These are phyloP conservation scores for Syzygium syzygioides DNA, from an alignment of 441 rosid species.

Conservation along the genomic window DNA sequence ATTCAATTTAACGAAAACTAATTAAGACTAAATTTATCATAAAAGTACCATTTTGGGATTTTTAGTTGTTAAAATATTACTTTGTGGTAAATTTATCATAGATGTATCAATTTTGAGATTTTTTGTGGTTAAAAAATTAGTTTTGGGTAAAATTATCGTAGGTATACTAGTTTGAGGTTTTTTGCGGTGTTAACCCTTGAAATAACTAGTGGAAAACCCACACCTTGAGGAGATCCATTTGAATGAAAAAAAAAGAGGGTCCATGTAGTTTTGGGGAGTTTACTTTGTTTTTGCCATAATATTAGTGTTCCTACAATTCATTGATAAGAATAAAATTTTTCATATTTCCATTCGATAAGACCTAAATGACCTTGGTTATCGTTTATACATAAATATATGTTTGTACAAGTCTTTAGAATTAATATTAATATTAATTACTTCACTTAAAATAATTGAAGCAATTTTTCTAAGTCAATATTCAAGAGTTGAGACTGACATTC, in stretches of 20 bases:
- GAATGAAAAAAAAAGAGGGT: neutral
- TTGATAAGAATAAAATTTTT: neutral
- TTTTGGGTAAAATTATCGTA: too few relatives aligned
- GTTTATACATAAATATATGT: neutral
- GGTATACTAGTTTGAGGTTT: too few relatives aligned
- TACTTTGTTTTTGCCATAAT: neutral
- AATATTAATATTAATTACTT: neutral
- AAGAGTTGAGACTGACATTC: neutral
- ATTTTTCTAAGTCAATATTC: neutral
- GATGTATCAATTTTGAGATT: too few relatives aligned
- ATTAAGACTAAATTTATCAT: too few relatives aligned
- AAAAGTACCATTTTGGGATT: too few relatives aligned
- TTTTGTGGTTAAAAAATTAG: too few relatives aligned
- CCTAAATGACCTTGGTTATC: neutral
- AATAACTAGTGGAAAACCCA: neutral
- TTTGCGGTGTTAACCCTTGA: neutral
- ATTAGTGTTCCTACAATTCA: neutral
- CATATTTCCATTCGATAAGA: neutral
- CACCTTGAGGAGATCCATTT: neutral
- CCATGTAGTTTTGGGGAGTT: too few relatives aligned
- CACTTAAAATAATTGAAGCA: neutral
- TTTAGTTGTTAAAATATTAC: too few relatives aligned
- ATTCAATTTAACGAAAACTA: too few relatives aligned
- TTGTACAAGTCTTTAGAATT: neutral
- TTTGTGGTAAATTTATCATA: too few relatives aligned